A percentile compares a stretch with the other conserved stretches of the same genome.
Evolutionary conservation across 352 stramenopile species (phyloP).

Genomic region (Globisporangium iwayamae): DNA sequence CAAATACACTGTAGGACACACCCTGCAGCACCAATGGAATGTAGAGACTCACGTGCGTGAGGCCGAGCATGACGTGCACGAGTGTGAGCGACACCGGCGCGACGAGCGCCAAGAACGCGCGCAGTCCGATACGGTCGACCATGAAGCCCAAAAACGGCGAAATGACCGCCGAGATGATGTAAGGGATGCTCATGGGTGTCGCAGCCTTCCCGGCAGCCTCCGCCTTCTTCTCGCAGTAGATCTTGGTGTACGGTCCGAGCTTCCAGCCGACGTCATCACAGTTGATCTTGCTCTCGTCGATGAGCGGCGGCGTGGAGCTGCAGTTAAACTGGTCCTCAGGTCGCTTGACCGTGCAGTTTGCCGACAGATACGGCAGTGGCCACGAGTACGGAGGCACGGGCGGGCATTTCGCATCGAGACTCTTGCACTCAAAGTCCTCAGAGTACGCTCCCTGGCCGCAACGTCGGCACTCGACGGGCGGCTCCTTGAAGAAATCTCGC

Average conservation of each 20-base stretch:
- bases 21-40: constrained; percentile 88
- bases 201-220: constrained; percentile 66
- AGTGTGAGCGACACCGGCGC: constrained; percentile 75
- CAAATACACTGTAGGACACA: constrained; percentile 91
- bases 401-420: constrained; percentile 48
- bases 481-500: constrained; percentile 83
- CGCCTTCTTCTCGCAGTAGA: constrained; percentile 62
- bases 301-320: constrained; percentile 47
- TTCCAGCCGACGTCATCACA: constrained; percentile 79
- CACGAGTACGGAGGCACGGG: constrained; percentile 68
- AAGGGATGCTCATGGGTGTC: constrained; percentile 91
- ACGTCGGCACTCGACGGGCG: constrained; percentile 37
- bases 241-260: constrained; percentile 47
- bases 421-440: constrained; percentile 42
- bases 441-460: constrained; percentile 61
- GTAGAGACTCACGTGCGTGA: constrained; percentile 72
- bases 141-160: constrained; percentile 90
- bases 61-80: constrained; percentile 88
- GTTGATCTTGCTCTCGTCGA: constrained; percentile 74
- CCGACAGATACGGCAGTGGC: constrained; percentile 64
- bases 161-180: constrained; percentile 90
- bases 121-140: constrained; percentile 87
- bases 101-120: constrained; percentile 79
- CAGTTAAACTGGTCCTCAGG: constrained; percentile 62
- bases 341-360: constrained; percentile 67